A percentile compares a stretch with the other conserved stretches of the same genome.
Conservation (phyloP, 495 filamentous ascomycete species). For the Penicillium arizonense region DNA sequence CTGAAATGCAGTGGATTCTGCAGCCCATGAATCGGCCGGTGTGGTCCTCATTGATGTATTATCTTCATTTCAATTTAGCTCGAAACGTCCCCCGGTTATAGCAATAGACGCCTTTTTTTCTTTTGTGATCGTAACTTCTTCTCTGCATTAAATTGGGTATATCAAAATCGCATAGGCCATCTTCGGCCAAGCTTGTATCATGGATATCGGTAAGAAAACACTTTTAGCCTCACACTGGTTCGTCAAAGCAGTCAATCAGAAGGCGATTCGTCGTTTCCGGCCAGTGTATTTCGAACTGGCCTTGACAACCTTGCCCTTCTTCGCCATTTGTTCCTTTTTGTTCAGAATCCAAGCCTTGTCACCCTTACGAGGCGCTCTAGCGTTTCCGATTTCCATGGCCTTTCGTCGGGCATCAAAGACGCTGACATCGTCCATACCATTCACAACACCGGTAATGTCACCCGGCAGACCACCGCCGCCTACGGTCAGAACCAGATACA, state of each 20-base stretch:
- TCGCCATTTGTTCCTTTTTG: constrained; percentile 95
- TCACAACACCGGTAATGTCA: constrained; percentile 84
- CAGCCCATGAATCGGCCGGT: constrained; percentile 9
- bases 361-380: constrained; percentile 63
- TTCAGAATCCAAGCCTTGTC: constrained; percentile 86
- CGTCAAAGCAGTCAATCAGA: constrained; percentile 32
- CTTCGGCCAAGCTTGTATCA: not conserved
- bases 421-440: constrained; percentile 82
- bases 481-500: constrained; percentile 92
- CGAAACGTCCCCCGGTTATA: constrained; percentile 24
- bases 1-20: constrained; percentile 9
- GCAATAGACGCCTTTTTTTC: constrained; percentile 26
- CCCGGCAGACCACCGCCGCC: constrained; percentile 72
- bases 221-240: not conserved
- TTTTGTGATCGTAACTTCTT: constrained; percentile 9
- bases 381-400: constrained; percentile 41
- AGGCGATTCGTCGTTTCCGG: constrained; percentile 67
- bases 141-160: constrained; percentile 11
- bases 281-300: constrained; percentile 88
- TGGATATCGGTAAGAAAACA: not conserved
- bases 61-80: constrained; percentile 31
- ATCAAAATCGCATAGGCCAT: constrained; percentile 2
- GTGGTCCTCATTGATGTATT: constrained; percentile 33
- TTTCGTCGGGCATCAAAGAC: constrained; percentile 70
- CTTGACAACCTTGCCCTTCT: constrained; percentile 93